A percentile compares a stretch with the other conserved stretches of the same genome.
Evolutionary conservation across 2,329 filamentous ascomycete species (phyloP).

Genomic region (Mycosphaerella sp.): DNA sequence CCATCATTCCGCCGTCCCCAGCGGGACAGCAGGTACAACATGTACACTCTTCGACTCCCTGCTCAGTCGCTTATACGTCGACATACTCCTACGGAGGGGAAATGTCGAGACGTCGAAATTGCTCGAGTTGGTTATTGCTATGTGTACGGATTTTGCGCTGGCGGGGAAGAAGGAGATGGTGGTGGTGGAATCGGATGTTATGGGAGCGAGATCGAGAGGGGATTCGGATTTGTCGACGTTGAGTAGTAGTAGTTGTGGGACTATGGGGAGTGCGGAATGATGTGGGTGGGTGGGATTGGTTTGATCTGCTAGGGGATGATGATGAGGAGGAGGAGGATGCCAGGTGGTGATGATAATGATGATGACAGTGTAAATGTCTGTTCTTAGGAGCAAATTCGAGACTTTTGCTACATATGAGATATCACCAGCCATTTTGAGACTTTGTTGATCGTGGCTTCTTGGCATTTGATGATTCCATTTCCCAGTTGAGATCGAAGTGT

Average conservation of each 20-base stretch:
- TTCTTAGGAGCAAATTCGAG: neutral
- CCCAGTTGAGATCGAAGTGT: too few relatives aligned
- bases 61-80: slow-evolving; percentile 1
- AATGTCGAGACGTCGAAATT: slow-evolving; percentile 3
- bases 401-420: too few relatives aligned
- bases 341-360: neutral
- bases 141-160: slow-evolving; percentile 3
- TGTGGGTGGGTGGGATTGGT: too few relatives aligned
- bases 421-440: too few relatives aligned
- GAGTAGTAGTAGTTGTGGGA: neutral
- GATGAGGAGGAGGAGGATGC: too few relatives aligned
- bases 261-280: neutral
- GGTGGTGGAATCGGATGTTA: neutral
- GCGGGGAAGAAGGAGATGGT: neutral
- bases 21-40: neutral
- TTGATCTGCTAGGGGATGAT: too few relatives aligned
- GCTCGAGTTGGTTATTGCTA: neutral
- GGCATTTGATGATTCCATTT: too few relatives aligned
- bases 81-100: neutral
- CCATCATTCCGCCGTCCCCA: too few relatives aligned
- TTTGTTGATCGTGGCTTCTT: too few relatives aligned
- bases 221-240: neutral
- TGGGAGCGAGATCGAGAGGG: neutral
- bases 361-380: neutral
- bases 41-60: neutral